Percentiles rank a stretch among this genome's conserved stretches.
phyloP scores from a whole-genome alignment of 352 stramenopile genomes.

The Pythium monospermum region DNA sequence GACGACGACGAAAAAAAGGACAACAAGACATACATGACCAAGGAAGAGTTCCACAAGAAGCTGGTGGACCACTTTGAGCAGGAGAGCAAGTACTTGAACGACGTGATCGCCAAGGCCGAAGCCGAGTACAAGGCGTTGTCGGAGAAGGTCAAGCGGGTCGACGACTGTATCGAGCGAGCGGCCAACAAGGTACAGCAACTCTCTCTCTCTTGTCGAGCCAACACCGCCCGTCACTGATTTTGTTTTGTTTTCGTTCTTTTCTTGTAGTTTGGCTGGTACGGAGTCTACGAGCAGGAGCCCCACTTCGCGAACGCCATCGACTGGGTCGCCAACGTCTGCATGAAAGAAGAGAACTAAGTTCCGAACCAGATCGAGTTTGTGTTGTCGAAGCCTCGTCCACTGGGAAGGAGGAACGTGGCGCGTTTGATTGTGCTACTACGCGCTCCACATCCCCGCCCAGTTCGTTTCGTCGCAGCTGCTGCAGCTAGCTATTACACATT shows the following conservation, averaged over 20 bases:
- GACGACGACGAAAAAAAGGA: constrained; percentile 5
- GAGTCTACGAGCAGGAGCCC: constrained; percentile 41
- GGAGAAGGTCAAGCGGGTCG: constrained; percentile 21
- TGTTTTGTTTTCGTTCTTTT: constrained; percentile 10
- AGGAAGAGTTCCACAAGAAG: constrained; percentile 36
- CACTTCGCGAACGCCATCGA: constrained; percentile 41
- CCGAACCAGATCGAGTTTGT: background rate
- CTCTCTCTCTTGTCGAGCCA: background rate
- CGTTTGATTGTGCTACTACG: too few relatives aligned
- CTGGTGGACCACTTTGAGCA: constrained; percentile 26
- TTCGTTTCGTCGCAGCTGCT: too few relatives aligned
- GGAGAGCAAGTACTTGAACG: constrained; percentile 23
- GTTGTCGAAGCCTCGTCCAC: constrained; percentile 3
- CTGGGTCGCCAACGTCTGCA: constrained; percentile 41
- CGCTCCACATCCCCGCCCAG: too few relatives aligned
- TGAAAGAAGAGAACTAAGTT: constrained; percentile 17
- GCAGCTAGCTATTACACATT: too few relatives aligned
- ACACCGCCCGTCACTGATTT: background rate
- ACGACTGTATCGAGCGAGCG: constrained; percentile 41
- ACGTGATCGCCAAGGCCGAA: constrained; percentile 20
- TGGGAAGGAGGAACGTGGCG: too few relatives aligned
- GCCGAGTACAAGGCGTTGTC: constrained; percentile 18
- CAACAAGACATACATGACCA: constrained; percentile 34
- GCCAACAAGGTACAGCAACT: constrained; percentile 35
- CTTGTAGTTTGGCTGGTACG: constrained; percentile 43